phyloP scores from a whole-genome alignment of 306 rosid genomes.

The Lithocarpus polystachyus region DNA sequence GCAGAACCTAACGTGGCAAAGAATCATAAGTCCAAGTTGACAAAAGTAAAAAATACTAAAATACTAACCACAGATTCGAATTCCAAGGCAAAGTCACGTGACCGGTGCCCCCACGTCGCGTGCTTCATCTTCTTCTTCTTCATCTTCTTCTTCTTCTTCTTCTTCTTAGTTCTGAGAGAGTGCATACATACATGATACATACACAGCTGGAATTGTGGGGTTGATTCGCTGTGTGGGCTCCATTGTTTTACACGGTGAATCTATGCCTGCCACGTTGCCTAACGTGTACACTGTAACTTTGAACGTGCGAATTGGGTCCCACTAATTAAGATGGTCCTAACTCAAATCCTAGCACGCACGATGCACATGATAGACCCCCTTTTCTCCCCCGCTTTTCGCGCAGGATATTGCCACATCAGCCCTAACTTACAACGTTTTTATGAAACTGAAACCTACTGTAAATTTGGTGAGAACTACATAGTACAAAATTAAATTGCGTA shows the following conservation, averaged over 20 bases:
- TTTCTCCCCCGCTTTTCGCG: conserved; percentile 28
- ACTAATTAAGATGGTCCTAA: conserved; percentile 21
- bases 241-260: conserved; percentile 17
- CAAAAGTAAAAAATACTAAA: not conserved
- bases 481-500: no score
- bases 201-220: conserved; percentile 29
- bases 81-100: conserved; percentile 54
- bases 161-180: no score
- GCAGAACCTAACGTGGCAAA: conserved; percentile 28
- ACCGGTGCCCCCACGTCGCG: conserved; percentile 33
- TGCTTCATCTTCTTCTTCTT: conserved; percentile 5
- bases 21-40: not conserved
- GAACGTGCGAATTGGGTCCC: conserved; percentile 50
- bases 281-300: conserved; percentile 40
- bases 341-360: conserved; percentile 31
- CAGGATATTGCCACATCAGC: conserved; percentile 30
- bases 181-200: not conserved
- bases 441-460: no score
- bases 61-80: conserved; percentile 6
- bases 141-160: no score
- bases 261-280: conserved; percentile 37
- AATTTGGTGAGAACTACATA: no score
- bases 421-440: not conserved
- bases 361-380: not conserved
- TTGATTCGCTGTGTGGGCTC: conserved; percentile 39